Conservation (phyloP, 257 asterid genomes). For the Nicotiana knightiana region DNA sequence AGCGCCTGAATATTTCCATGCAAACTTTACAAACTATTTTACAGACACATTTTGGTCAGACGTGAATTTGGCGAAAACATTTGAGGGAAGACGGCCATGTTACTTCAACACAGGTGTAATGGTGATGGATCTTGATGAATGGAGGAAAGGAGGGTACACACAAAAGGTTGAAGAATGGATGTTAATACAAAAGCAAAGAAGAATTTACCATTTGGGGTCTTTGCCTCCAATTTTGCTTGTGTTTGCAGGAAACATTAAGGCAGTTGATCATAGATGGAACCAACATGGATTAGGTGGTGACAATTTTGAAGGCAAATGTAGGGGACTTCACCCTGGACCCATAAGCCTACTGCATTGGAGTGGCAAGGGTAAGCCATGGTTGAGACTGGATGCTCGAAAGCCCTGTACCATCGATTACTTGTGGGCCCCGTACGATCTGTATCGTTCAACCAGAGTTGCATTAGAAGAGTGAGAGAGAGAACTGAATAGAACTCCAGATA, state of each 20-base stretch:
- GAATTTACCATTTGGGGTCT: constrained; percentile 66
- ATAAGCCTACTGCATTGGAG: constrained; percentile 93
- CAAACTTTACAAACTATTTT: constrained; percentile 62
- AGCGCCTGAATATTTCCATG: constrained; percentile 80
- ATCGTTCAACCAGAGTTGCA: constrained; percentile 51
- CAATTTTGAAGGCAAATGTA: constrained; percentile 65
- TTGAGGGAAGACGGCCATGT: constrained; percentile 55
- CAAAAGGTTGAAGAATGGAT: constrained; percentile 74
- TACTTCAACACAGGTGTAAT: constrained; percentile 87
- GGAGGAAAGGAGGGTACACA: constrained; percentile 73
- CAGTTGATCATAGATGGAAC: constrained; percentile 75
- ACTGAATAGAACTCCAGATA: background rate
- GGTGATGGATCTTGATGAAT: constrained; percentile 62
- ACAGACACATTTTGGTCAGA: constrained; percentile 63
- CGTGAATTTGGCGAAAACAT: constrained; percentile 25
- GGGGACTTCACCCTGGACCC: constrained; percentile 85
- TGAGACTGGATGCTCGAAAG: constrained; percentile 65
- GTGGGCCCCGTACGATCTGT: constrained; percentile 81
- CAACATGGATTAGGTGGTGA: constrained; percentile 91
- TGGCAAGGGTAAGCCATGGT: constrained; percentile 90
- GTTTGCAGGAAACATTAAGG: constrained; percentile 64
- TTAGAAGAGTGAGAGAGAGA: constrained; percentile 42
- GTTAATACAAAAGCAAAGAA: constrained; percentile 60
- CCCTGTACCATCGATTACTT: constrained; percentile 71
- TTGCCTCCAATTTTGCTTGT: constrained; percentile 72